Percentiles rank a stretch among this genome's conserved stretches.
Conservation (phyloP, 805 yeast species). For the Ogataea wickerhamii region DNA sequence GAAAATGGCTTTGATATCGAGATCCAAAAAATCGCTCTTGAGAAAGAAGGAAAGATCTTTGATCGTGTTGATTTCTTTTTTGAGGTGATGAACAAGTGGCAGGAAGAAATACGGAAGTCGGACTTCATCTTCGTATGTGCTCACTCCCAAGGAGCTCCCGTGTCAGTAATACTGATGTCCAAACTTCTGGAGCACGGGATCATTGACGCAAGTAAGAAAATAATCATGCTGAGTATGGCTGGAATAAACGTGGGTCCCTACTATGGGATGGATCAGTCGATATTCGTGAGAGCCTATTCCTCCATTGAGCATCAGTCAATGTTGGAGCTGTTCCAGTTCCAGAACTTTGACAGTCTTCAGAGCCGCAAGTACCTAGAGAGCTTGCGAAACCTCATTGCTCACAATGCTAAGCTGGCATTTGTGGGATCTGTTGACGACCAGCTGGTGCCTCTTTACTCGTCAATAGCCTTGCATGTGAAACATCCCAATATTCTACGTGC, state of each 20-base stretch:
- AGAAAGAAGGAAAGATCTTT: slow-evolving; percentile 87
- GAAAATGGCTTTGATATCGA: slow-evolving; percentile 41
- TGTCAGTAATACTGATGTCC: slow-evolving; percentile 75
- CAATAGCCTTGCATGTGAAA: slow-evolving; percentile 72
- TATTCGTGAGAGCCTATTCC: slow-evolving; percentile 83
- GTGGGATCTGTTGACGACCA: slow-evolving; percentile 94
- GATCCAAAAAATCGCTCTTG: slow-evolving; percentile 89
- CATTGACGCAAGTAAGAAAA: slow-evolving; percentile 41
- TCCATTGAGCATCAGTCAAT: slow-evolving; percentile 86
- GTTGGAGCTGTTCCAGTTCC: slow-evolving; percentile 84
- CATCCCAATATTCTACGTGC: slow-evolving; percentile 92
- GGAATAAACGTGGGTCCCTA: slow-evolving; percentile 94
- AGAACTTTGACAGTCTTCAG: slow-evolving; percentile 67
- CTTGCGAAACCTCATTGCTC: slow-evolving; percentile 56
- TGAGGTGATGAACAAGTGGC: slow-evolving; percentile 66
- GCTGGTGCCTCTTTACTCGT: slow-evolving; percentile 86
- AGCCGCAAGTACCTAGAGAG: slow-evolving; percentile 69
- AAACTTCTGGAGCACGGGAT: slow-evolving; percentile 60
- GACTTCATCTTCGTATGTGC: slow-evolving; percentile 90
- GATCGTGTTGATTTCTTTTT: slow-evolving; percentile 82
- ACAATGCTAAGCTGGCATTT: slow-evolving; percentile 73
- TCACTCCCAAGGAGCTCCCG: slow-evolving; percentile 96
- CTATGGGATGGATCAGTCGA: slow-evolving; percentile 80
- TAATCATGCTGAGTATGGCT: slow-evolving; percentile 89
- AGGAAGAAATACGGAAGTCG: slow-evolving; percentile 43